phyloP scores from a whole-genome alignment of 1,284 basidiomycete species.

The Sphaerobolus stellatus region DNA sequence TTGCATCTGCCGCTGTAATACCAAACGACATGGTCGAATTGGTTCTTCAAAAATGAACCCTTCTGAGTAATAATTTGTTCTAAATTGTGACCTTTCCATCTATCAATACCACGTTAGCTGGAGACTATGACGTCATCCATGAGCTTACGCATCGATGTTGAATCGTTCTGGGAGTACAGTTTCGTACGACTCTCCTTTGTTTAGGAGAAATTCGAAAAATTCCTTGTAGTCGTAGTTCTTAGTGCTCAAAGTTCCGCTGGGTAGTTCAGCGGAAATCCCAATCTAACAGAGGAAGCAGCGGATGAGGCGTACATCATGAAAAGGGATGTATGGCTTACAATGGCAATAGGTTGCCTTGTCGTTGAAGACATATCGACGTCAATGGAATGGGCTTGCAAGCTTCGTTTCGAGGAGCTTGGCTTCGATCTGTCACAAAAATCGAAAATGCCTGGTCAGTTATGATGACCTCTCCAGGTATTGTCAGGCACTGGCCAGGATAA shows the following conservation, averaged over 20 bases:
- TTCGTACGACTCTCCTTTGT: slow-evolving; percentile 18
- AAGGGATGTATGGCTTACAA: too few species aligned
- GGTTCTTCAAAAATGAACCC: slow-evolving; percentile 20
- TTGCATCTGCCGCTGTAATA: slow-evolving; percentile 18
- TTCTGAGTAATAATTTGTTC: slow-evolving; percentile 14
- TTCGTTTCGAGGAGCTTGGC: too few species aligned
- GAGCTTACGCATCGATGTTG: slow-evolving; percentile 17
- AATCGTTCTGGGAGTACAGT: slow-evolving; percentile 19
- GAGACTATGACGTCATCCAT: not conserved
- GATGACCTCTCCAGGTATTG: too few species aligned
- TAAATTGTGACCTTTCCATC: slow-evolving; percentile 13
- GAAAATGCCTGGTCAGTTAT: too few species aligned
- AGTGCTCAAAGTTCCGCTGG: slow-evolving; percentile 4
- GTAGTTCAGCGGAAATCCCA: slow-evolving; percentile 14
- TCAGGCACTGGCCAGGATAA: too few species aligned
- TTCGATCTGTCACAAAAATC: too few species aligned
- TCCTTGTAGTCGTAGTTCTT: slow-evolving; percentile 14
- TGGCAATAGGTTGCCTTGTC: too few species aligned
- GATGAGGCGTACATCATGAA: too few species aligned
- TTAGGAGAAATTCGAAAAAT: slow-evolving; percentile 17
- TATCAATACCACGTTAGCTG: not conserved
- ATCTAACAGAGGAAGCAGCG: too few species aligned
- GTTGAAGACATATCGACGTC: too few species aligned
- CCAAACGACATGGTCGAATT: slow-evolving; percentile 21
- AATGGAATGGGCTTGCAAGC: too few species aligned